Evolutionary conservation across 2,329 filamentous ascomycete species (phyloP), one percentile per base, ranked within the genome.

Genomic region (Ceratocystis eucalypticola): DNA sequence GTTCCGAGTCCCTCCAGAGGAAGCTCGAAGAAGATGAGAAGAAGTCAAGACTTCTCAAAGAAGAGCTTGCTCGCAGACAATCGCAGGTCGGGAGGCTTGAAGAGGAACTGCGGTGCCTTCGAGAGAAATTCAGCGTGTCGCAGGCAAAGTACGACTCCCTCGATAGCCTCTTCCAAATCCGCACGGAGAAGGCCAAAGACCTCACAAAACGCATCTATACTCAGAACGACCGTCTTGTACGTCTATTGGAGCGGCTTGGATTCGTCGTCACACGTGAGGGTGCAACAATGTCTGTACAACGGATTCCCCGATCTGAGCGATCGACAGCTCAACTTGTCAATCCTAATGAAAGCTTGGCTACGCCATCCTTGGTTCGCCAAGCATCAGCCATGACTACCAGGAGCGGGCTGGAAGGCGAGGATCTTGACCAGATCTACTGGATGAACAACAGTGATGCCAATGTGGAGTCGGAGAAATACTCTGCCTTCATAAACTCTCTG

Each of bases 181-280:
- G 91, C 59, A 87, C 88, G 50, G 79, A 80, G 64, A 87, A 86
- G 69, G 87, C 90, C 4, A 91, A 89, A 73, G 90, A 96, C 69
- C 79, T 97, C 12, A 95, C 91, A 1, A 88, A 91, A 71, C 85
- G 87, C 66, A 80, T 96, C 3, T 95, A 90, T 73, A 82, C 85
- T 1, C 89, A 96, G 69, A 92, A 94, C 69, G 89, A 95, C 70
- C 87, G 90, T 28, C 80, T 96, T n/a, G 83, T 84, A 68, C 85
- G 88, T 64, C 84, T 99, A 61, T 80, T 99, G 0, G 92, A 97
- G 73, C 84, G 91, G 37, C 80, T 97, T 3, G 93, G 93, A 12
- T 96, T 94, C 73, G 85, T 88, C 0, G 82, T 97, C 17, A 84
- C 85, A 1, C 85, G 90, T 44, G 85, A 91, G 69, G 85, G 88